Conservation (phyloP, 176 grass and related monocot genomes). For the Oryza meyeriana region DNA sequence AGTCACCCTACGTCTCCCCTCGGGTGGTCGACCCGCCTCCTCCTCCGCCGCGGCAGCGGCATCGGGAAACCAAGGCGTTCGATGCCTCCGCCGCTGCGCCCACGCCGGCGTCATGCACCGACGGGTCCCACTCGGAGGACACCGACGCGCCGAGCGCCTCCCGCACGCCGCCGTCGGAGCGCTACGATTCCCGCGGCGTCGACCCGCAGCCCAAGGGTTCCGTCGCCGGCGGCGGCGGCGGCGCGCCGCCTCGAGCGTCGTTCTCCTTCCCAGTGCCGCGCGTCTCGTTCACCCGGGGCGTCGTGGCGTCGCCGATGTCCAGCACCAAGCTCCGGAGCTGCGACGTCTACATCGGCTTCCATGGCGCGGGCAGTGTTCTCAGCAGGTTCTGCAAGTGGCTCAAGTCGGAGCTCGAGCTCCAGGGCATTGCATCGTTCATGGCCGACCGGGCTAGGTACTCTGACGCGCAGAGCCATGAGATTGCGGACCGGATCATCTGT, state of each 20-base stretch:
- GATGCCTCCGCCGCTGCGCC: slow-evolving; percentile 26
- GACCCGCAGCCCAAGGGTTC: slow-evolving; percentile 59
- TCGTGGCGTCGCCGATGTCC: slow-evolving; percentile 57
- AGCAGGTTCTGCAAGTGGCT: slow-evolving; percentile 86
- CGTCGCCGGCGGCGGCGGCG: slow-evolving; percentile 11
- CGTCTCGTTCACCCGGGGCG: slow-evolving; percentile 72
- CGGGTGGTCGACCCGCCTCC: slow-evolving; percentile 45
- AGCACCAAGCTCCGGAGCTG: slow-evolving; percentile 85
- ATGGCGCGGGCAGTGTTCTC: slow-evolving; percentile 53
- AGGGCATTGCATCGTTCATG: slow-evolving; percentile 85
- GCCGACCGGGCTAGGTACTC: slow-evolving; percentile 82
- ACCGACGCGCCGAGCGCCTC: slow-evolving; percentile 65
- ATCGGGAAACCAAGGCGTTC: slow-evolving; percentile 3
- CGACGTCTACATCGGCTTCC: slow-evolving; percentile 90
- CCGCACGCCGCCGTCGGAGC: slow-evolving; percentile 71
- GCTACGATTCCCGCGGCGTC: slow-evolving; percentile 48
- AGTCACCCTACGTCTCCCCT: slow-evolving; percentile 95
- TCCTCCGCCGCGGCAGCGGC: background rate
- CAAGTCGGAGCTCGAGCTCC: slow-evolving; percentile 89
- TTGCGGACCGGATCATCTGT: slow-evolving; percentile 85
- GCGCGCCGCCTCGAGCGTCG: slow-evolving; percentile 41
- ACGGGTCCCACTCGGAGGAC: slow-evolving; percentile 57
- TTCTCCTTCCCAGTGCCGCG: slow-evolving; percentile 92
- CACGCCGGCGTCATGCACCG: slow-evolving; percentile 47
- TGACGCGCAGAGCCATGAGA: slow-evolving; percentile 75